phyloP scores from a whole-genome alignment of 345 rosid genomes.

The Hibiscus syriacus region DNA sequence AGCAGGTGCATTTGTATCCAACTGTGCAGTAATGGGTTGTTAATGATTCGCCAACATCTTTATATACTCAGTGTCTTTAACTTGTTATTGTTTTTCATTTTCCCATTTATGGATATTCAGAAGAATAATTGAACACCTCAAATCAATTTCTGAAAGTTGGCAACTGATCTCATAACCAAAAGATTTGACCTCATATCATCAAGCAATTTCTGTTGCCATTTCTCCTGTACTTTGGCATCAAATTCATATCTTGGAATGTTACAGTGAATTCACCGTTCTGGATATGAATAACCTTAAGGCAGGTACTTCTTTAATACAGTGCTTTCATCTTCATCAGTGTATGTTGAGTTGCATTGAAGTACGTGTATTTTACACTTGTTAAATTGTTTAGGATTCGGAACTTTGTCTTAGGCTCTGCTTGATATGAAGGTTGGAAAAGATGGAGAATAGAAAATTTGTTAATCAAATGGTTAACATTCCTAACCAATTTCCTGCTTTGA shows the following conservation, averaged over 20 bases:
- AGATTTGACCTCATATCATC: background rate
- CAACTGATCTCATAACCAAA: background rate
- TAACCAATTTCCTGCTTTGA: no score
- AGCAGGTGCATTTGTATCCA: constrained; percentile 35
- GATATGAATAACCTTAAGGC: background rate
- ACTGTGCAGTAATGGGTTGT: constrained; percentile 44
- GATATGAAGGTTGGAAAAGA: no score
- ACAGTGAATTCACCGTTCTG: background rate
- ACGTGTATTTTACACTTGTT: background rate
- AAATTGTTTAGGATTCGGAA: background rate
- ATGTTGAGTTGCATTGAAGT: background rate
- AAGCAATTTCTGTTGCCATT: background rate
- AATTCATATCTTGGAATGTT: background rate
- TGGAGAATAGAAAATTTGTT: no score
- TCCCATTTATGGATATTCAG: background rate
- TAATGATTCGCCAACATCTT: constrained; percentile 17
- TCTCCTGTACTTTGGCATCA: background rate
- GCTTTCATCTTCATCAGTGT: background rate
- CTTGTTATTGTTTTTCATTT: background rate
- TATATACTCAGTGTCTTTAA: background rate
- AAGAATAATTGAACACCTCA: constrained; percentile 7
- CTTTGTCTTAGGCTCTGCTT: background rate
- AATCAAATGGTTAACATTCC: no score
- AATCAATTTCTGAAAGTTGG: constrained; percentile 9
- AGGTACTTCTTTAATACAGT: background rate